Base-by-base conservation (phyloP, 192 early-diverging fungal species). In the Gaertneriomyces sp. region DNA sequence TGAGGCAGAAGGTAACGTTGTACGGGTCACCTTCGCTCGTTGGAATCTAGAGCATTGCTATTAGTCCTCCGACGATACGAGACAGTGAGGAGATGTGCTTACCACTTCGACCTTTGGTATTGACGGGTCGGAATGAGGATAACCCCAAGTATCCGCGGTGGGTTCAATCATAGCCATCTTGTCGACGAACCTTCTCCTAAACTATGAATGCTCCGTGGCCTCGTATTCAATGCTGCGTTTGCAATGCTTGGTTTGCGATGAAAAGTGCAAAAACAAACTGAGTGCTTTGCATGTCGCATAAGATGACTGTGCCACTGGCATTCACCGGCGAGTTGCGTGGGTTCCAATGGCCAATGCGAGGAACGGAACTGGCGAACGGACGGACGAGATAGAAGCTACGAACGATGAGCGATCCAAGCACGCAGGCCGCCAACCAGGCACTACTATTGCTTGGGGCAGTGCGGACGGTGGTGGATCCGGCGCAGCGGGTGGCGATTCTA, bases 1-100 rank as follows among this genome's bases (percentile, higher is more conserved):
- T 83, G 58, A 99, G 81, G 41, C 78, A 83, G 63, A 99, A 96
- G 1, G 96, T 98, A 64, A 88, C 85, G 46, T 85, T 86, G 5
- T 87, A 83, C 63, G 83, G 79, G 76, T 95, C 93, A 5, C 74
- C 64, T 16, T 66, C 64, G 42, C 79, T 74, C 4, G 72, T 64
- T n/a, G 67, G 56, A n/a, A 79, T 63, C 77, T 79, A 51, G n/a
- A 52, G 61, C 14, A 63, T 0, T n/a, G 11, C 38, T 11, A 11
- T 11, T 42, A 4, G 12, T 42, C 20, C 10, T 60, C 12, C 4
- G 14, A 60, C 1, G 10, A 42, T 14, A n/a, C 14, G 14, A 9
- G 25, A 42, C 12, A 12, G 14, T 0, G 42, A 10, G 40, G 38
- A 25, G 4, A 41, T 64, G 62, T 14, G 60, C 74, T 62, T 47